These are phyloP conservation scores for Limnanthes douglasii DNA, from an alignment of 345 rosid genomes.

Conservation along the genomic window DNA sequence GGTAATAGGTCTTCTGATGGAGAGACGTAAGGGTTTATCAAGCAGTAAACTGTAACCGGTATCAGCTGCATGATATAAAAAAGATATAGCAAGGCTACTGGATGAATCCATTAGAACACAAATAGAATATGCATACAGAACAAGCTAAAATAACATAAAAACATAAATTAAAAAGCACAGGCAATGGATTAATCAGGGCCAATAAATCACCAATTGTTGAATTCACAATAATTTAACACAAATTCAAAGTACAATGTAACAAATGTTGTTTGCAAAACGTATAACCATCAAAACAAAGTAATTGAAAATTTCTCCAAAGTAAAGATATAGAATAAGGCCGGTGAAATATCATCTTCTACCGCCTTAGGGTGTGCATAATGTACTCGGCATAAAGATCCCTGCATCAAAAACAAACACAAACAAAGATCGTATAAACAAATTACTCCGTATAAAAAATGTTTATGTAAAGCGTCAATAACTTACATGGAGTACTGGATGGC, in stretches of 20 bases:
- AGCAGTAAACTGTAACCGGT: too few species aligned
- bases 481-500: conserved; percentile 93
- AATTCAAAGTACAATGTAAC: conserved; percentile 2
- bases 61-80: too few species aligned
- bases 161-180: neutral
- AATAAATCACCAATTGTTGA: conserved; percentile 3
- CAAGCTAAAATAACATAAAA: conserved; percentile 2
- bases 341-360: conserved; percentile 12
- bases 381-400: conserved; percentile 92
- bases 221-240: conserved; percentile 2
- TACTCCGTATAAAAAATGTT: neutral
- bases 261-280: conserved; percentile 2
- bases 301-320: conserved; percentile 1
- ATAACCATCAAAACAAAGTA: conserved; percentile 2
- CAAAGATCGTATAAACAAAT: neutral
- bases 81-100: too few species aligned
- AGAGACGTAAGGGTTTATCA: too few species aligned
- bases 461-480: conserved; percentile 7
- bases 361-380: conserved; percentile 66
- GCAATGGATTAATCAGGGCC: conserved; percentile 1
- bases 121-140: too few species aligned
- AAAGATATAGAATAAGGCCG: neutral
- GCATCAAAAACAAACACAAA: conserved; percentile 9
- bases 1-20: too few species aligned
- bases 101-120: too few species aligned